These are phyloP conservation scores for Entophlyctis luteolus DNA, from an alignment of 192 early-diverging fungal species.

Conservation along the genomic window DNA sequence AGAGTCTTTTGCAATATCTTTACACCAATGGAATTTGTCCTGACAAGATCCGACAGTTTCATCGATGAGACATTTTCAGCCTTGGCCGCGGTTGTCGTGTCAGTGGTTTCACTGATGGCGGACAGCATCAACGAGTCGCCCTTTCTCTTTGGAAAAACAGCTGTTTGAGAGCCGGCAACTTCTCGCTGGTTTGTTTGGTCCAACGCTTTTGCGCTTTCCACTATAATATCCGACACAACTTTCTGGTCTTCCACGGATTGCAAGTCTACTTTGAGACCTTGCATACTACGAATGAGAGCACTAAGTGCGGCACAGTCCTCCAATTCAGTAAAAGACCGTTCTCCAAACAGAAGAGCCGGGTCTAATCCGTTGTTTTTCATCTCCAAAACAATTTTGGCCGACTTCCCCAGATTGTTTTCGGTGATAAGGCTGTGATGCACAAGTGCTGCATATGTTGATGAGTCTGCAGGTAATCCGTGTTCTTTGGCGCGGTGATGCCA, in stretches of 20 bases:
- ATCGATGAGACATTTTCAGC: not conserved
- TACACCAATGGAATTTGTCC: slow-evolving; percentile 68
- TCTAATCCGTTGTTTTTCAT: slow-evolving; percentile 13
- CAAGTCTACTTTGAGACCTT: slow-evolving; percentile 27
- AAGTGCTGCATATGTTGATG: slow-evolving; percentile 73
- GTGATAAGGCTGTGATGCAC: slow-evolving; percentile 63
- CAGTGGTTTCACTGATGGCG: not conserved
- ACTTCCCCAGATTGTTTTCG: slow-evolving; percentile 25
- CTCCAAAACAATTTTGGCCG: slow-evolving; percentile 60
- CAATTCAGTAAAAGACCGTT: slow-evolving; percentile 23
- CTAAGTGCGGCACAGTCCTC: slow-evolving; percentile 30
- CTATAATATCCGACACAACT: not conserved
- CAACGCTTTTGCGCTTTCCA: slow-evolving; percentile 21
- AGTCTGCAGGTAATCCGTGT: slow-evolving; percentile 58
- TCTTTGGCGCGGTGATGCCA: slow-evolving; percentile 64
- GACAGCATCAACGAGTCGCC: slow-evolving; percentile 2
- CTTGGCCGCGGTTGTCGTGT: not conserved
- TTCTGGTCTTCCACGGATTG: slow-evolving; percentile 18
- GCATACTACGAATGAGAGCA: slow-evolving; percentile 27
- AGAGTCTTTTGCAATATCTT: slow-evolving; percentile 69
- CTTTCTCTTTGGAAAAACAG: not conserved
- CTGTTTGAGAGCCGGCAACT: not conserved
- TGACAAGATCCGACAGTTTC: slow-evolving; percentile 19
- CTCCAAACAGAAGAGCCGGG: slow-evolving; percentile 14
- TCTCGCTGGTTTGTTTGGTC: not conserved